Conservation (phyloP, 176 grass and related monocot species). For the Eremochloa ophiuroides region DNA sequence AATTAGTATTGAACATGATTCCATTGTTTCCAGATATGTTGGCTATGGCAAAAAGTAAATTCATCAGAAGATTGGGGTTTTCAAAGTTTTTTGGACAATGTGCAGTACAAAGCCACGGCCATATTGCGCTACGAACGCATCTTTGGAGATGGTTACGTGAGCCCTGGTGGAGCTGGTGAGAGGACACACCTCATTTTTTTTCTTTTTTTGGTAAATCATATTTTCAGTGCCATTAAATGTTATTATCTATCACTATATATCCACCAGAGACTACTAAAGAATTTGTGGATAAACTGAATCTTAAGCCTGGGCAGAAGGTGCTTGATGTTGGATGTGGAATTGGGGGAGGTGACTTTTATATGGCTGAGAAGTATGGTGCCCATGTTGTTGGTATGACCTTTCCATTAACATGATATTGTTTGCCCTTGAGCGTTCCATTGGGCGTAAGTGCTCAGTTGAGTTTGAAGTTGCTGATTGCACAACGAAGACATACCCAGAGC, state of each 20-base stretch:
- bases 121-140: slow-evolving; percentile 91
- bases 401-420: slow-evolving; percentile 96
- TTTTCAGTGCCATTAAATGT: background rate
- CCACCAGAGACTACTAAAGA: slow-evolving; percentile 86
- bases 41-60: slow-evolving; percentile 82
- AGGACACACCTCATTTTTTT: background rate
- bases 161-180: slow-evolving; percentile 90
- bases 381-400: slow-evolving; percentile 95
- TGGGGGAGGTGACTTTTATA: slow-evolving; percentile 94
- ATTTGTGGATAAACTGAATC: slow-evolving; percentile 74
- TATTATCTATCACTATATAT: background rate
- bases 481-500: slow-evolving; percentile 70
- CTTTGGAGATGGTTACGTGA: slow-evolving; percentile 93
- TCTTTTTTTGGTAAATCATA: background rate
- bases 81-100: slow-evolving; percentile 93
- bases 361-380: slow-evolving; percentile 88
- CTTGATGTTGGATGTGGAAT: slow-evolving; percentile 98
- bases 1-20: background rate
- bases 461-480: slow-evolving; percentile 98
- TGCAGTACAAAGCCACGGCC: slow-evolving; percentile 92
- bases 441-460: slow-evolving; percentile 68
- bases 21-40: slow-evolving; percentile 60
- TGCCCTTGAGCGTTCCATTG: slow-evolving; percentile 87
- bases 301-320: slow-evolving; percentile 86
- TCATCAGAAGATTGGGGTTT: slow-evolving; percentile 75